Base-by-base conservation (phyloP, 768 basidiomycete genomes). In the Dentipellis sp. region DNA sequence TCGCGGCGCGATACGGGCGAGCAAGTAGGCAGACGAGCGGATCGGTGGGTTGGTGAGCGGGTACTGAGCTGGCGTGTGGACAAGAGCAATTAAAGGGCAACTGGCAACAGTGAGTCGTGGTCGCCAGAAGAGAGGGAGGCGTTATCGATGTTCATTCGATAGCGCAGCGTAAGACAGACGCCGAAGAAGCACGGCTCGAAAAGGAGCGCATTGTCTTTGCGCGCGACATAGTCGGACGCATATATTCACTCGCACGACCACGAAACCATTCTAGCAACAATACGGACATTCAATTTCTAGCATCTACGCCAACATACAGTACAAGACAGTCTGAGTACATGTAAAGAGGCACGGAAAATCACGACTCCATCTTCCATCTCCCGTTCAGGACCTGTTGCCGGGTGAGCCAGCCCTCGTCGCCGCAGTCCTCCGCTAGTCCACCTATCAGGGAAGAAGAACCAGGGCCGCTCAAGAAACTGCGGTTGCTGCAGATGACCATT, bases 401-500 rank as follows among this genome's bases (percentile, higher is more conserved):
- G 6, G 37, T 17, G 16, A 59, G 16, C 64, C 64, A 65, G 8
- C 47, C 54, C 4, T 35, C 40, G 10, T 34, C 29, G 12, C 51
- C 61, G 57, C 63, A 64, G 49, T 65, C 59, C 23, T 34, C 34
- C 8, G 57, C 64, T 11, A 66, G 49, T 40, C 58, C 50, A 29
- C 69, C 71, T 17, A 68, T 50, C 6, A 71, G 62, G n/a, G 64
- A 61, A 4, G 52, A 52, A 14, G 42, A 47, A 4, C 59, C 66
- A 6, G 29, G 50, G 4, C 53, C 54, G 3, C 48, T 14, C 2
- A 71, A 19, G 53, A 70, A 71, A 2, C 19, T 47, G 14, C 61
- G 48, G 54, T 59, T 67, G 17, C 63, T 63, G 34, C 63, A 59
- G 37, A 72, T 67, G 39, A 66, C 55, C 71, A 72, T 72, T 19